Percentiles rank a stretch among this genome's conserved stretches.
phyloP scores from a whole-genome alignment of 768 basidiomycete genomes.

The Agrocybe praecox region DNA sequence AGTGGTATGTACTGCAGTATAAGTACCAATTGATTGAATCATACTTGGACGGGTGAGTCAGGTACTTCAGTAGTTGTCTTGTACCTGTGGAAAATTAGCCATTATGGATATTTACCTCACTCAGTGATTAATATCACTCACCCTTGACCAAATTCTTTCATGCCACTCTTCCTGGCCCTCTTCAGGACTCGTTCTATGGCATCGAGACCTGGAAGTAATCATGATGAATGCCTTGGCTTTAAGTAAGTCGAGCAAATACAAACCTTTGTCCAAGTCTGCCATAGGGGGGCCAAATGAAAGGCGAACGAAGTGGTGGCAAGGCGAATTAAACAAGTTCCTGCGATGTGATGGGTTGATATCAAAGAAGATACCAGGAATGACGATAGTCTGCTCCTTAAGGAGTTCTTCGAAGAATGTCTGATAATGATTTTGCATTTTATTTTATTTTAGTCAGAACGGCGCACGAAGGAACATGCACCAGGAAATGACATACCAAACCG shows the following conservation, averaged over 20 bases:
- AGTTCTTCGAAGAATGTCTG: constrained; percentile 94
- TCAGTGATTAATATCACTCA: constrained; percentile 30
- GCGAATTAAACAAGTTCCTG: constrained; percentile 87
- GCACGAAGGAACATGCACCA: not conserved
- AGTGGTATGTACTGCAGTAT: not conserved
- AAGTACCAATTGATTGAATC: not conserved
- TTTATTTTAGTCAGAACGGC: too few relatives aligned
- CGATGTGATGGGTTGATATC: constrained; percentile 83
- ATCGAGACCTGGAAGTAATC: constrained; percentile 63
- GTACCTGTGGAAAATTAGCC: constrained; percentile 27
- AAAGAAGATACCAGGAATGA: constrained; percentile 91
- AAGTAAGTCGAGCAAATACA: constrained; percentile 6
- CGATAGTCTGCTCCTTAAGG: constrained; percentile 87
- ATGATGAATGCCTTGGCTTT: not conserved
- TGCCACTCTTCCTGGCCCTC: constrained; percentile 66
- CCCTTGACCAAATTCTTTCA: constrained; percentile 66
- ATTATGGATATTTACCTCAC: not conserved
- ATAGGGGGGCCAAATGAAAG: constrained; percentile 86
- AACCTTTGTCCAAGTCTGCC: constrained; percentile 77
- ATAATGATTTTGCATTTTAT: too few relatives aligned
- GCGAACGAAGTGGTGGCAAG: constrained; percentile 89
- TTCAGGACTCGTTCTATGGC: constrained; percentile 81
- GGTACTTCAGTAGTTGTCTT: constrained; percentile 17
- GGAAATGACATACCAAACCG: constrained; percentile 58
- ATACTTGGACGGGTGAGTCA: constrained; percentile 21